Evolutionary conservation across 1,284 basidiomycete species (phyloP).

Genomic region (Coniophora puteana): DNA sequence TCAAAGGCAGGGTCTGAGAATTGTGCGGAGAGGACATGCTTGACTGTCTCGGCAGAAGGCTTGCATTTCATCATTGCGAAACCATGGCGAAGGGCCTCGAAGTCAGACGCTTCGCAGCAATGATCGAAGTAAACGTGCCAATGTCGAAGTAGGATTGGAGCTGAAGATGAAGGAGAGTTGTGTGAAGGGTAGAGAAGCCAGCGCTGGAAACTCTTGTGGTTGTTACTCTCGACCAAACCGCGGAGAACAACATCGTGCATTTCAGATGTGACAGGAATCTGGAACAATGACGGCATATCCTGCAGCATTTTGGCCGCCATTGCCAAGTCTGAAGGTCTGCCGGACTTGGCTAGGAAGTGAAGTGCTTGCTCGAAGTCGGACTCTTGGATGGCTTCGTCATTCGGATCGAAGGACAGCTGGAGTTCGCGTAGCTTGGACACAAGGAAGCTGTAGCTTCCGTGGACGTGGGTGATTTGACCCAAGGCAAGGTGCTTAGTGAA

Average conservation of each 20-base stretch:
- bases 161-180: conserved; percentile 44
- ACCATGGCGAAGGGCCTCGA: conserved; percentile 37
- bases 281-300: conserved; percentile 42
- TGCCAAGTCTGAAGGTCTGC: conserved; percentile 42
- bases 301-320: conserved; percentile 46
- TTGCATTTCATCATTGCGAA: conserved; percentile 44
- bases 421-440: no score
- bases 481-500: conserved; percentile 4
- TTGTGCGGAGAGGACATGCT: no score
- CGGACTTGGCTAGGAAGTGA: conserved; percentile 43
- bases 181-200: conserved; percentile 50
- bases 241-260: conserved; percentile 44
- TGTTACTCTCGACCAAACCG: conserved; percentile 39
- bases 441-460: conserved; percentile 31
- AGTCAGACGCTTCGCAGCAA: conserved; percentile 33
- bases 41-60: no score
- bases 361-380: conserved; percentile 24
- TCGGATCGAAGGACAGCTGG: no score
- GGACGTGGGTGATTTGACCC: conserved; percentile 30
- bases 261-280: conserved; percentile 35
- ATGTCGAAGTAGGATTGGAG: conserved; percentile 42
- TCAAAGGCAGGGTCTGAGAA: background rate
- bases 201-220: conserved; percentile 35
- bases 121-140: conserved; percentile 49
- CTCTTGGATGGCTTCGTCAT: conserved; percentile 14